A percentile compares a stretch with the other conserved stretches of the same genome.
These are phyloP conservation scores for Populus hybrid DNA, from an alignment of 441 rosid species.

Conservation along the genomic window DNA sequence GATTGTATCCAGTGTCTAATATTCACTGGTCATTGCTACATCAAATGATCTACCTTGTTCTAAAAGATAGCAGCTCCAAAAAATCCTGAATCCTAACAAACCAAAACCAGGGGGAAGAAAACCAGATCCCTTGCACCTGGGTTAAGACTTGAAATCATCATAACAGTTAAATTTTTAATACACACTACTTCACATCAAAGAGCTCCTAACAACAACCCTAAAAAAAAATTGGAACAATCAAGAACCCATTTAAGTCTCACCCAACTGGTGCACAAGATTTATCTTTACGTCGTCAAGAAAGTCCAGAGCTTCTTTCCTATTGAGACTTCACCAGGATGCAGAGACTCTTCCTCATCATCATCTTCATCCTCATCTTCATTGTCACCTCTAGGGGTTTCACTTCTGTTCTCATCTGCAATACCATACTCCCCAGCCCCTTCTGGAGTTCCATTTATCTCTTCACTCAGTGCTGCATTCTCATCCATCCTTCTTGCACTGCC, in stretches of 20 bases:
- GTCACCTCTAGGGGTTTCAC: constrained; percentile 32
- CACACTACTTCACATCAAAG: constrained; percentile 43
- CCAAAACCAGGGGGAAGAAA: constrained; percentile 18
- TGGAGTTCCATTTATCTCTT: constrained; percentile 75
- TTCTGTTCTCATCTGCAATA: constrained; percentile 31
- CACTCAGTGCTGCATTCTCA: constrained; percentile 51
- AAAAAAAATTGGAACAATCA: constrained; percentile 18
- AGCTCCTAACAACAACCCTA: constrained; percentile 37
- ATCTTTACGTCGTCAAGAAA: constrained; percentile 65
- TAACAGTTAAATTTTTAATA: constrained; percentile 36
- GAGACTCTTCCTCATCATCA: constrained; percentile 52
- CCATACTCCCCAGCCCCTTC: constrained; percentile 34
- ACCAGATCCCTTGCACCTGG: constrained; percentile 16
- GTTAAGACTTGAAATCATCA: constrained; percentile 11
- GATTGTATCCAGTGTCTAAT: constrained; percentile 17
- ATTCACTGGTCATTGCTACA: constrained; percentile 28
- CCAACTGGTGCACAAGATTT: constrained; percentile 2
- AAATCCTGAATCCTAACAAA: constrained; percentile 32
- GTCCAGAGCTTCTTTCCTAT: constrained; percentile 90
- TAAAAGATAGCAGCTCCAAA: constrained; percentile 3
- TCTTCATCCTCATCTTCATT: constrained; percentile 35
- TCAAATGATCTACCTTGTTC: constrained; percentile 28
- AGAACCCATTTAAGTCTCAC: constrained; percentile 15
- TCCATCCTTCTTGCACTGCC: constrained; percentile 37
- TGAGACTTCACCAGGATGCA: constrained; percentile 82